Percentiles rank a stretch among this genome's conserved stretches.
phyloP scores from a whole-genome alignment of 2,329 filamentous ascomycete species.

The Rachicladosporium sp. region DNA sequence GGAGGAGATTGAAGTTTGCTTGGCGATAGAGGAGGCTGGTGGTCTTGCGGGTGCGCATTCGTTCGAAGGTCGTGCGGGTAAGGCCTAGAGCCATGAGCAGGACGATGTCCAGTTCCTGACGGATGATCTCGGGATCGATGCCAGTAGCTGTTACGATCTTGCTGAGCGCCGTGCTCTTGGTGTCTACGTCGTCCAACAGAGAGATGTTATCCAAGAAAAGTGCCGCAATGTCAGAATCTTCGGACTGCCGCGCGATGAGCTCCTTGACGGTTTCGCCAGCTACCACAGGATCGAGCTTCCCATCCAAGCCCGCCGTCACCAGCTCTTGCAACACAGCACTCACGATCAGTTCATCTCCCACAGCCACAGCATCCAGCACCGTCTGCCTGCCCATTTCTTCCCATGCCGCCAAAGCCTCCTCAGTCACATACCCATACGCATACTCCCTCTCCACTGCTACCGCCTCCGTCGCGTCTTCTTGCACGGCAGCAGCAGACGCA shows the following conservation, averaged over 20 bases:
- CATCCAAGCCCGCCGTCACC: constrained; percentile 60
- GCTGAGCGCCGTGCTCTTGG: constrained; percentile 45
- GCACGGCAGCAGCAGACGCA: constrained; percentile 4
- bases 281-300: constrained; percentile 52
- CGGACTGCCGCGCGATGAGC: constrained; percentile 49
- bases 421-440: constrained; percentile 64
- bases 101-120: constrained; percentile 68
- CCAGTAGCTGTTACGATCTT: constrained; percentile 60
- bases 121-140: constrained; percentile 60
- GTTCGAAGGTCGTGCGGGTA: constrained; percentile 72
- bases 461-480: background rate
- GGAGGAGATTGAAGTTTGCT: constrained; percentile 88
- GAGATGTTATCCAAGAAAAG: constrained; percentile 76
- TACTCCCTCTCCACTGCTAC: constrained; percentile 29
- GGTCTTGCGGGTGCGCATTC: constrained; percentile 74
- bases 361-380: constrained; percentile 51
- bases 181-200: constrained; percentile 62
- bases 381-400: constrained; percentile 51
- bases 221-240: constrained; percentile 36
- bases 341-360: constrained; percentile 56
- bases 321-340: constrained; percentile 75
- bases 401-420: constrained; percentile 58
- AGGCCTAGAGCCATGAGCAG: constrained; percentile 65
- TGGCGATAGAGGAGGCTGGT: constrained; percentile 91
- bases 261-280: constrained; percentile 63